Percentiles rank a stretch among this genome's conserved stretches.
Conservation (phyloP, 345 rosid genomes). For the Eucalyptus tenuipes region DNA sequence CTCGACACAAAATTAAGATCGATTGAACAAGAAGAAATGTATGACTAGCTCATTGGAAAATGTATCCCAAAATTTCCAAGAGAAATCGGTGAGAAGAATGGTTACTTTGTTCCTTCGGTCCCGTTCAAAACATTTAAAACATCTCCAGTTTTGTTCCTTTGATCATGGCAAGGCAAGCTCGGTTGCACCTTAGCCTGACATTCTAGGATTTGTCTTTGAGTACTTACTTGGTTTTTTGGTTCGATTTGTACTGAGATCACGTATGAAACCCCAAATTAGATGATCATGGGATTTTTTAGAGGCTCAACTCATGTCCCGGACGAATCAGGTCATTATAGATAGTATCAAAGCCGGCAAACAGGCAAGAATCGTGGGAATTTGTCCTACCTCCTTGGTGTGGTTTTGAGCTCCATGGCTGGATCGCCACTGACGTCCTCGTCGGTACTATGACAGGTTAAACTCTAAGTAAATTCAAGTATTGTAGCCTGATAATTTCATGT, state of each 20-base stretch:
- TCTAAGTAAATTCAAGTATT: neutral
- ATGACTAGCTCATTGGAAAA: neutral
- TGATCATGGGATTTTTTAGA: too few species aligned
- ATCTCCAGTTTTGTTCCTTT: neutral
- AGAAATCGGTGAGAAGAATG: neutral
- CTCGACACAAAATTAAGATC: neutral
- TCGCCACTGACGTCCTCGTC: neutral
- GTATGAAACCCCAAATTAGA: too few species aligned
- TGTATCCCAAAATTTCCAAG: neutral
- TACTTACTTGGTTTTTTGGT: too few species aligned
- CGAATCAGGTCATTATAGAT: neutral
- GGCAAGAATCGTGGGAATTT: neutral
- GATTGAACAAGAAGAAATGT: neutral
- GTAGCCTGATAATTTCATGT: neutral
- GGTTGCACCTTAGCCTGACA: too few species aligned
- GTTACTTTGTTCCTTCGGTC: neutral
- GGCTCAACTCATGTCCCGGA: neutral
- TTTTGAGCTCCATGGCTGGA: neutral
- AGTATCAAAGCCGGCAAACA: neutral
- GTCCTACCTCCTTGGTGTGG: neutral
- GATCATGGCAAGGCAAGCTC: too few species aligned
- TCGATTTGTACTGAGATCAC: too few species aligned
- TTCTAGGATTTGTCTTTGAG: too few species aligned
- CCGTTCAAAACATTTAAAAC: neutral
- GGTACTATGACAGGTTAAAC: neutral